These are phyloP conservation scores for Claviceps paspali DNA, from an alignment of 2,329 filamentous ascomycete species.

Conservation along the genomic window DNA sequence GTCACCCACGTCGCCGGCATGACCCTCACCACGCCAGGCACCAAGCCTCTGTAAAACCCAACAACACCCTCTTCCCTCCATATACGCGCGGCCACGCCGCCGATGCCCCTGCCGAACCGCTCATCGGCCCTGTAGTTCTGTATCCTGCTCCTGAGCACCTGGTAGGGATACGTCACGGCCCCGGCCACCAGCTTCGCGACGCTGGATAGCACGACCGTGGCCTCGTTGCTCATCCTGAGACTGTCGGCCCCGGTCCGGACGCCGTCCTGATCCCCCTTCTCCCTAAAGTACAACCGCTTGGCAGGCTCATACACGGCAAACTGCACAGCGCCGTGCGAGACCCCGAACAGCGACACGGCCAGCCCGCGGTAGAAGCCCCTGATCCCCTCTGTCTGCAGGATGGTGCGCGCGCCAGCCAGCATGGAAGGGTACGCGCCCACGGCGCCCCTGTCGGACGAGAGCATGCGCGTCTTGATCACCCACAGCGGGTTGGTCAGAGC, in stretches of 20 bases:
- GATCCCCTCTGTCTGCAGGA: slow-evolving; percentile 57
- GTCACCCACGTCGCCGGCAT: slow-evolving; percentile 93
- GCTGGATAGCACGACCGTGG: slow-evolving; percentile 69
- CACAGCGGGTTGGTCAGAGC: slow-evolving; percentile 87
- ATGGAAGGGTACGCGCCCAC: slow-evolving; percentile 73
- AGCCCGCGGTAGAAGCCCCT: slow-evolving; percentile 80
- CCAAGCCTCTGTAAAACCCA: slow-evolving; percentile 84
- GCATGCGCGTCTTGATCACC: slow-evolving; percentile 97
- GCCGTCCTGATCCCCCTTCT: not conserved
- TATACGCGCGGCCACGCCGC: slow-evolving; percentile 57
- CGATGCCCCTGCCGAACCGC: slow-evolving; percentile 53
- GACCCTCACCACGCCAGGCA: slow-evolving; percentile 79
- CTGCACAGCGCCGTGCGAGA: slow-evolving; percentile 84
- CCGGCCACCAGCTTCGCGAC: slow-evolving; percentile 76
- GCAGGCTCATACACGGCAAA: slow-evolving; percentile 84
- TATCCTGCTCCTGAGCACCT: slow-evolving; percentile 74
- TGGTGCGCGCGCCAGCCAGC: slow-evolving; percentile 48
- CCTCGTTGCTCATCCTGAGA: slow-evolving; percentile 46
- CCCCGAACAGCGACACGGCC: slow-evolving; percentile 67
- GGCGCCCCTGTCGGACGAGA: slow-evolving; percentile 61
- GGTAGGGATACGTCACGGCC: slow-evolving; percentile 86
- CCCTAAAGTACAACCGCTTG: slow-evolving; percentile 37
- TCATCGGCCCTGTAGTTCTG: slow-evolving; percentile 76
- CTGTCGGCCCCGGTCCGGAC: not conserved
- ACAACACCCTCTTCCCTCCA: slow-evolving; percentile 64